These are phyloP conservation scores for Canna indica DNA, from an alignment of 176 grass and related monocot species.

Conservation along the genomic window DNA sequence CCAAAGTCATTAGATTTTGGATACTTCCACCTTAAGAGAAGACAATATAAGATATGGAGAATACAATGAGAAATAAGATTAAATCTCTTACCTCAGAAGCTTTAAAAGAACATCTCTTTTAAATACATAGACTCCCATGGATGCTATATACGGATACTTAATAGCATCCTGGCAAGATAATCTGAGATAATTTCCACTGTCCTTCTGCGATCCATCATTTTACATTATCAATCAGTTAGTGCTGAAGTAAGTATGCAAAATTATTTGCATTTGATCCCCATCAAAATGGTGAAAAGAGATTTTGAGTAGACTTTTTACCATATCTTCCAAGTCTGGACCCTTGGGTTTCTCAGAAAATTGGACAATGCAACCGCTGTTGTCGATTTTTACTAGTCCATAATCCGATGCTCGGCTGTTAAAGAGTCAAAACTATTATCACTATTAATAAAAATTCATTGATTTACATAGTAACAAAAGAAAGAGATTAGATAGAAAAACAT, in stretches of 20 bases:
- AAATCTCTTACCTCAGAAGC: constrained; percentile 46
- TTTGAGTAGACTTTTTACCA: constrained; percentile 32
- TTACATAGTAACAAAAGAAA: not conserved
- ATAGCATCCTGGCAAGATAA: constrained; percentile 21
- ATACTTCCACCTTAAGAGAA: constrained; percentile 48
- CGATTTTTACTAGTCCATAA: constrained; percentile 59
- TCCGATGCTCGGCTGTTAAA: constrained; percentile 61
- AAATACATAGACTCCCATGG: constrained; percentile 81
- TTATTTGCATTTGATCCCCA: not conserved
- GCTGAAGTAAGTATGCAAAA: not conserved
- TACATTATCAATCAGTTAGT: no score
- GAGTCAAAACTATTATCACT: constrained; percentile 25
- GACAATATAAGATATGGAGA: not conserved
- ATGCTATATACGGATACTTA: constrained; percentile 56
- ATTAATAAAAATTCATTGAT: not conserved
- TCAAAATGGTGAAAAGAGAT: not conserved
- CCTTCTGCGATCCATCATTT: constrained; percentile 36
- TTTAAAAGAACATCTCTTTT: constrained; percentile 58
- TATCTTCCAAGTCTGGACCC: constrained; percentile 50
- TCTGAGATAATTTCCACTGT: constrained; percentile 40
- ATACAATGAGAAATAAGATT: not conserved
- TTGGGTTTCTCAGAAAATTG: constrained; percentile 61
- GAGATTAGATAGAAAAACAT: not conserved
- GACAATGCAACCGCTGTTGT: constrained; percentile 45
- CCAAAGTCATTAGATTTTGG: constrained; percentile 57